phyloP scores from a whole-genome alignment of 352 stramenopile species.

The Globisporangium alternatum region DNA sequence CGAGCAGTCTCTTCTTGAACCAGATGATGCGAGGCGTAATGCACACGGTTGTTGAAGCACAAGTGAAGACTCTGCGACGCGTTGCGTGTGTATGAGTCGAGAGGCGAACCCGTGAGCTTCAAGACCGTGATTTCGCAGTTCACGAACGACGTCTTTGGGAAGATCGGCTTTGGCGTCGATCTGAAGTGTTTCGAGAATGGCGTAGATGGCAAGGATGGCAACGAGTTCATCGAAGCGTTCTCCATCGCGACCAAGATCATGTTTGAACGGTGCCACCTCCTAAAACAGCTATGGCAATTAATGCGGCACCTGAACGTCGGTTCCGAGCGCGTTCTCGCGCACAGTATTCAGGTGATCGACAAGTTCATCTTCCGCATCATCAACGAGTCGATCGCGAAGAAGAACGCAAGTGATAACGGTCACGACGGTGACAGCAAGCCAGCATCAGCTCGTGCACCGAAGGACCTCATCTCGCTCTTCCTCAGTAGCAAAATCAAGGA shows the following conservation, averaged over 20 bases:
- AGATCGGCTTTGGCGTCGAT: conserved; percentile 71
- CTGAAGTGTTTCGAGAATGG: conserved; percentile 13
- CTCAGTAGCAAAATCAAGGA: conserved; percentile 8
- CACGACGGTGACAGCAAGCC: background rate
- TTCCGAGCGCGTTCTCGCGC: background rate
- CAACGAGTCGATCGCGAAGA: background rate
- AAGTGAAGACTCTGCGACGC: conserved; percentile 4
- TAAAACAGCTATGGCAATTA: too few species aligned
- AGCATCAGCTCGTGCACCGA: background rate
- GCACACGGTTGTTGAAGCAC: conserved; percentile 25
- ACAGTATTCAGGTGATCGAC: conserved; percentile 5
- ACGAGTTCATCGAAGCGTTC: background rate
- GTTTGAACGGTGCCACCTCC: too few species aligned
- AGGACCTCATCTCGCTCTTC: conserved; percentile 37
- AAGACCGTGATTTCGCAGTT: conserved; percentile 48
- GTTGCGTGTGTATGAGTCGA: background rate
- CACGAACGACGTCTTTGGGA: conserved; percentile 70
- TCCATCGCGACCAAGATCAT: too few species aligned
- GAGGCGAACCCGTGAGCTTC: conserved; percentile 19
- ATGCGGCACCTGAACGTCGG: background rate
- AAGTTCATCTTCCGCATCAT: conserved; percentile 5
- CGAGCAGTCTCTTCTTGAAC: conserved; percentile 82
- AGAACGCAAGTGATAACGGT: too few species aligned
- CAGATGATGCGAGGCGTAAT: conserved; percentile 48
- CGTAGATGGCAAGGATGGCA: background rate